These are phyloP conservation scores for Biscutella laevigata DNA, from an alignment of 441 rosid species.

Conservation along the genomic window DNA sequence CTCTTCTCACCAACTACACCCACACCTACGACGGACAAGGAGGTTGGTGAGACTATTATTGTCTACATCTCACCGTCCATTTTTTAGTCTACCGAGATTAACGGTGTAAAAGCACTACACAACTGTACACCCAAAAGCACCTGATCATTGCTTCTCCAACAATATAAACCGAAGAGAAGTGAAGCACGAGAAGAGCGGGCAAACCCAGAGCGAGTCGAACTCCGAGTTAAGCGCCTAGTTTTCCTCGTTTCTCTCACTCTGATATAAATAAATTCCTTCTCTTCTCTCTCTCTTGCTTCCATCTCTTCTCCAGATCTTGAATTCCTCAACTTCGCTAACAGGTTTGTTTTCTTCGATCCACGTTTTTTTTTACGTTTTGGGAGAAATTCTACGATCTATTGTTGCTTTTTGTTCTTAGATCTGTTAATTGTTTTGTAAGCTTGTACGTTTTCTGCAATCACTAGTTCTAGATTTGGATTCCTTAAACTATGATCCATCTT, in stretches of 20 bases:
- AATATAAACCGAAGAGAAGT: conserved; percentile 22
- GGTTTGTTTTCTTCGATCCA: conserved; percentile 16
- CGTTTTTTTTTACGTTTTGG: no score
- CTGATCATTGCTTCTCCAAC: conserved; percentile 11
- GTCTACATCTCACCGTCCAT: neutral
- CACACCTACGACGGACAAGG: conserved; percentile 24
- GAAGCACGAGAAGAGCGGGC: conserved; percentile 27
- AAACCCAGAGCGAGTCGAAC: conserved; percentile 24
- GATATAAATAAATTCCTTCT: conserved; percentile 7
- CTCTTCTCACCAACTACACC: conserved; percentile 26
- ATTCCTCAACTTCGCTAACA: conserved; percentile 9
- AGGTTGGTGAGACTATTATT: conserved; percentile 19
- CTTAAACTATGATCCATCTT: no score
- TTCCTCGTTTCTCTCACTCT: neutral
- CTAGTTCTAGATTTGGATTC: neutral
- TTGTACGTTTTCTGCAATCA: neutral
- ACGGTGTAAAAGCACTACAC: neutral
- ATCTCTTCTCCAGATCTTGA: conserved; percentile 14
- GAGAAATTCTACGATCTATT: no score
- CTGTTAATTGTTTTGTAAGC: neutral
- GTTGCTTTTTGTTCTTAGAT: conserved; percentile 12
- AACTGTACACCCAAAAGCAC: neutral
- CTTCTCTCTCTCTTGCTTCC: neutral
- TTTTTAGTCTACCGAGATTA: neutral
- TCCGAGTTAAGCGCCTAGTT: conserved; percentile 24